Evolutionary conservation across 2,329 filamentous ascomycete species (phyloP).

Genomic region (Corynespora cassiicola): DNA sequence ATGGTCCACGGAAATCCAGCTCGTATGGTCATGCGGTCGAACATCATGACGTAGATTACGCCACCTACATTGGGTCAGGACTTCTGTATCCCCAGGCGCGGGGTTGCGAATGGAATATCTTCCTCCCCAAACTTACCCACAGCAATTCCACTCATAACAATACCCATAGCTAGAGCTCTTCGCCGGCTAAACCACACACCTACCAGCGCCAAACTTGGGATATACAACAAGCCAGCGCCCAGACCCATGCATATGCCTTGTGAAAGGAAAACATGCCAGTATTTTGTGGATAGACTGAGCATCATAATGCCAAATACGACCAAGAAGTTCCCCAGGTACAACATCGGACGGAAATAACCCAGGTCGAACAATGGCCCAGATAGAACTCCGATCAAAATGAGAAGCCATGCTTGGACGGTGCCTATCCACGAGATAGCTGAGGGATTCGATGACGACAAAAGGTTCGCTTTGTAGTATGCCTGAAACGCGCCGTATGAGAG

Average conservation of each 20-base stretch:
- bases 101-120: too few relatives aligned
- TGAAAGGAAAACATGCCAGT: slow-evolving; percentile 62
- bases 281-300: slow-evolving; percentile 61
- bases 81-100: too few relatives aligned
- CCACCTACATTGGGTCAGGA: slow-evolving; percentile 32
- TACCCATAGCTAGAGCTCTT: slow-evolving; percentile 40
- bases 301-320: slow-evolving; percentile 70
- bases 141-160: slow-evolving; percentile 47
- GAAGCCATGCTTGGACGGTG: slow-evolving; percentile 51
- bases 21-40: slow-evolving; percentile 33
- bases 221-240: slow-evolving; percentile 44
- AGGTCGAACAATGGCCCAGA: slow-evolving; percentile 56
- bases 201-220: slow-evolving; percentile 45
- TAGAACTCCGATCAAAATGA: slow-evolving; percentile 61
- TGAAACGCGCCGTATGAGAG: slow-evolving; percentile 53
- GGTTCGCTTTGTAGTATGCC: slow-evolving; percentile 51
- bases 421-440: slow-evolving; percentile 55
- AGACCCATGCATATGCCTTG: slow-evolving; percentile 60
- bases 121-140: slow-evolving; percentile 39
- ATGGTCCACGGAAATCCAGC: slow-evolving; percentile 45
- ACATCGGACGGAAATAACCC: slow-evolving; percentile 54
- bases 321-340: slow-evolving; percentile 54
- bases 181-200: slow-evolving; percentile 44
- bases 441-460: slow-evolving; percentile 42
- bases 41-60: slow-evolving; percentile 45